These are phyloP conservation scores for Zygosaccharomyces rouxii DNA, from an alignment of 805 yeast species.

Conservation along the genomic window DNA sequence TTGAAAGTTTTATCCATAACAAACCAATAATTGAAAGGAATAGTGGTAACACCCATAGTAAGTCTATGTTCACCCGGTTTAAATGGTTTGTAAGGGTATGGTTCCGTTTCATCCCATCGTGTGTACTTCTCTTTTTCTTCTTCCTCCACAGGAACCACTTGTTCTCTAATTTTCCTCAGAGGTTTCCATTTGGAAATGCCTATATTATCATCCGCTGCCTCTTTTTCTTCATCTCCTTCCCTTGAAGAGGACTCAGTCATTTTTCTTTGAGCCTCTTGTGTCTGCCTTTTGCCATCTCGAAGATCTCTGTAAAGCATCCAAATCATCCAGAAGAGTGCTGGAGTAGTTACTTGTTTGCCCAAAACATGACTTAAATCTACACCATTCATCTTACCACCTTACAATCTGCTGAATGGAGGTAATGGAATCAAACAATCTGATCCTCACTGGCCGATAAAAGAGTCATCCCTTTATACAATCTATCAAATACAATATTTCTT, in stretches of 20 bases:
- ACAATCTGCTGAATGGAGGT: background rate
- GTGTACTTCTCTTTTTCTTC: constrained; percentile 10
- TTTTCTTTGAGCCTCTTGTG: background rate
- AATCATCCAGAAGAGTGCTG: constrained; percentile 19
- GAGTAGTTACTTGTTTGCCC: constrained; percentile 24
- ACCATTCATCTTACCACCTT: background rate
- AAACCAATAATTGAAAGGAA: constrained; percentile 51
- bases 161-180: constrained; percentile 37
- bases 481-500: background rate
- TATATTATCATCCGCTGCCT: background rate
- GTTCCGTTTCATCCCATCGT: constrained; percentile 41
- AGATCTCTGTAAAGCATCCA: constrained; percentile 14
- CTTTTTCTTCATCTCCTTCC: background rate
- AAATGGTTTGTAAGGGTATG: constrained; percentile 53
- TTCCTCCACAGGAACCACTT: constrained; percentile 17
- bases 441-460: no score
- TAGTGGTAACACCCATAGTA: constrained; percentile 57
- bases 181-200: constrained; percentile 16
- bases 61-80: constrained; percentile 55
- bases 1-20: constrained; percentile 58
- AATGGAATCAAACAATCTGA: no score
- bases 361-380: constrained; percentile 12
- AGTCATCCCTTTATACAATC: background rate
- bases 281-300: background rate
- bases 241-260: background rate